phyloP scores from a whole-genome alignment of 2,329 filamentous ascomycete genomes.

The Calonectria naviculata region DNA sequence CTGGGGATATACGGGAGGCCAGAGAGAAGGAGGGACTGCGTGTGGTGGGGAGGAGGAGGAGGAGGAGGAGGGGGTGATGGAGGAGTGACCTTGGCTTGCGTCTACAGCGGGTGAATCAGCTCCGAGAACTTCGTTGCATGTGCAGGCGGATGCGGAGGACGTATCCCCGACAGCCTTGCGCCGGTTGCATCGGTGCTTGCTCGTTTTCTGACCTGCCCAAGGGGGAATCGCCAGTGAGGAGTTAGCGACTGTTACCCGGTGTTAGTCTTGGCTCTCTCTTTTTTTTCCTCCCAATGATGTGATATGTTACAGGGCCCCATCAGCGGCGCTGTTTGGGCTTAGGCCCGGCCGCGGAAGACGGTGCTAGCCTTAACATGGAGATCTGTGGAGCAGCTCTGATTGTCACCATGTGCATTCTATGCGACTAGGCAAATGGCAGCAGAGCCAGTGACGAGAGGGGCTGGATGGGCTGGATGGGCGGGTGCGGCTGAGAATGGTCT shows the following conservation, averaged over 20 bases:
- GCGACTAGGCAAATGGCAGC: background rate
- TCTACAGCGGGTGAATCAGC: background rate
- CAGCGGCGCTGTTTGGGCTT: background rate
- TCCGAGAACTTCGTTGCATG: background rate
- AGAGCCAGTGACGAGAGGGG: background rate
- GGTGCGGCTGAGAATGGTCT: background rate
- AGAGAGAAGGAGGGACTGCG: background rate
- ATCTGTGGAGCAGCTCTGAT: background rate
- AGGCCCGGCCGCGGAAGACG: background rate
- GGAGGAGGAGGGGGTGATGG: background rate
- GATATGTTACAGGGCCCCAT: background rate
- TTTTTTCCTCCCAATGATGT: background rate
- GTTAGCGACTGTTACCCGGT: background rate
- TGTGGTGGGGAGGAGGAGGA: background rate
- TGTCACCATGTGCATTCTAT: background rate
- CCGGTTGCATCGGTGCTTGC: background rate
- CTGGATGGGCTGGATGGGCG: background rate
- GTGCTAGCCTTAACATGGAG: background rate
- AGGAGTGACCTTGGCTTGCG: background rate
- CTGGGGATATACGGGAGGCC: background rate
- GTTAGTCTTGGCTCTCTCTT: background rate
- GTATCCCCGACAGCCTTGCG: background rate
- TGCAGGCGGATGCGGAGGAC: background rate
- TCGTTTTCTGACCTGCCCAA: conserved; percentile 1
- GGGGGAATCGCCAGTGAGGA: background rate